These are phyloP conservation scores for Leishmania braziliensis DNA, from an alignment of 208 protist genomes.

Conservation along the genomic window DNA sequence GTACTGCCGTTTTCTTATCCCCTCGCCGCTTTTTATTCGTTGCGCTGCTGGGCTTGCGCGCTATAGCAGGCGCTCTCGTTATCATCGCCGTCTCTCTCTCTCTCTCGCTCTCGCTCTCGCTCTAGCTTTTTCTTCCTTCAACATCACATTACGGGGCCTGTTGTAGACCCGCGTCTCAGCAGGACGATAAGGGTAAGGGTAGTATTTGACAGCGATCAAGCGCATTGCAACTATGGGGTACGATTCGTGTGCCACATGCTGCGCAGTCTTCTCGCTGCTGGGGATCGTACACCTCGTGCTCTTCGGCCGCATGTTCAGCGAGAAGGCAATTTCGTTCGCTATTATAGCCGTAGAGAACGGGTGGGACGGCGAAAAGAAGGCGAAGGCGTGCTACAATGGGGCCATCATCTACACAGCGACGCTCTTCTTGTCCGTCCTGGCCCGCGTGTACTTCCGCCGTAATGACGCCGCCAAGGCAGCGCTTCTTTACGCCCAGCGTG, in stretches of 20 bases:
- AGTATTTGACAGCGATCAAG: background rate
- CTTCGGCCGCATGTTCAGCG: conserved; percentile 84
- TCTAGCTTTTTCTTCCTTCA: too few relatives aligned
- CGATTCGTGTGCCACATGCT: conserved; percentile 76
- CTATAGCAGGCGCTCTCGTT: background rate
- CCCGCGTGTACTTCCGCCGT: conserved; percentile 71
- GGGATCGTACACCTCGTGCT: conserved; percentile 83
- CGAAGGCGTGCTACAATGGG: conserved; percentile 84
- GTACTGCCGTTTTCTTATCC: background rate
- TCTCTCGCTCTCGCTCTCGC: background rate
- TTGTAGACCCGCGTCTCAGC: background rate
- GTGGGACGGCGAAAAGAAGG: conserved; percentile 80
- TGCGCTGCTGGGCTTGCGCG: background rate
- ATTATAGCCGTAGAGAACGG: conserved; percentile 66
- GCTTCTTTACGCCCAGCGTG: conserved; percentile 40
- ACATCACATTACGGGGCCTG: background rate
- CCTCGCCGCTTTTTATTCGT: background rate
- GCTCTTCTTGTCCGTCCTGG: conserved; percentile 74
- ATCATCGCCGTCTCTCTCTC: background rate
- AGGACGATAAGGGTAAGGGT: background rate
- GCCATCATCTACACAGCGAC: conserved; percentile 85
- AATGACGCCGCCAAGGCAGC: conserved; percentile 57
- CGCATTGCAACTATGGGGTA: conserved; percentile 41
- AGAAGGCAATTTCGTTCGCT: conserved; percentile 72
- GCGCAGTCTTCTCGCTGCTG: conserved; percentile 82